Evolutionary conservation across 495 filamentous ascomycete species (phyloP).

Genomic region (Delitschia confertaspora): DNA sequence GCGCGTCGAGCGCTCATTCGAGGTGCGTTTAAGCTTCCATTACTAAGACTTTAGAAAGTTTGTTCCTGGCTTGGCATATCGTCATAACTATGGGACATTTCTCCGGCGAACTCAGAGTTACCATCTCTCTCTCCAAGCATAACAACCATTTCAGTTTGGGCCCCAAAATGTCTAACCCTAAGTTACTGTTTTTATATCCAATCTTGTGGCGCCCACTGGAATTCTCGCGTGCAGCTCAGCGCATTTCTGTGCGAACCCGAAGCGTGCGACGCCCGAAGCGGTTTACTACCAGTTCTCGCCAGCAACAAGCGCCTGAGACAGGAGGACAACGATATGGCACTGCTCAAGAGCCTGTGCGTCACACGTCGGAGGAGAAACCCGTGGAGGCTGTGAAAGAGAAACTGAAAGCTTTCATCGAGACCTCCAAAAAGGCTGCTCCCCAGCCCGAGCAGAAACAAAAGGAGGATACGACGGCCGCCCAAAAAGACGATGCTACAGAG

Average conservation of each 20-base stretch:
- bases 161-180: too few species aligned
- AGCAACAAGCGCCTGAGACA: slow-evolving; percentile 21
- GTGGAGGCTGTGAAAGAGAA: slow-evolving; percentile 21
- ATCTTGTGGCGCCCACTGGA: too few species aligned
- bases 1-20: too few species aligned
- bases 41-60: too few species aligned
- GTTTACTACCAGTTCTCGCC: slow-evolving; percentile 28
- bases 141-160: too few species aligned
- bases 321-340: slow-evolving; percentile 49
- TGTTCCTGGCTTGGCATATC: too few species aligned
- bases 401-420: slow-evolving; percentile 2
- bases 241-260: not conserved
- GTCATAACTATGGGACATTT: too few species aligned
- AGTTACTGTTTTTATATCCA: too few species aligned
- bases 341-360: slow-evolving; percentile 50
- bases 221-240: not conserved
- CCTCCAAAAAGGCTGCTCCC: slow-evolving; percentile 7
- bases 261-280: slow-evolving; percentile 6
- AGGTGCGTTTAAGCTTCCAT: too few species aligned
- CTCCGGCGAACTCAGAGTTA: too few species aligned
- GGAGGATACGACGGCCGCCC: slow-evolving; percentile 11
- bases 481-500: slow-evolving; percentile 12
- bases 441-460: slow-evolving; percentile 21
- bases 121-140: too few species aligned
- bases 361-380: slow-evolving; percentile 20